phyloP scores from a whole-genome alignment of 129 eudicot genomes.

The Dittrichia graveolens region DNA sequence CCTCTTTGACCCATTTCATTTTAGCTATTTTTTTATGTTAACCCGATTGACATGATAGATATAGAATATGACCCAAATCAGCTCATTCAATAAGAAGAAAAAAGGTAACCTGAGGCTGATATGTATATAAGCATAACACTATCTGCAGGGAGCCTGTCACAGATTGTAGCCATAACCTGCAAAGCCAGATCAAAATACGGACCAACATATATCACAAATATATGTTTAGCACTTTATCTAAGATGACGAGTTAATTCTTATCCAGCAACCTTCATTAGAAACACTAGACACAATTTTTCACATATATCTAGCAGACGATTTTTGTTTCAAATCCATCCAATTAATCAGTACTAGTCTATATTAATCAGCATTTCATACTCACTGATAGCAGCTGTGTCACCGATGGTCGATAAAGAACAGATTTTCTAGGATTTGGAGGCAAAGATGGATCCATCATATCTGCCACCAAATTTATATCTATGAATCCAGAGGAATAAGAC shows the following conservation, averaged over 20 bases:
- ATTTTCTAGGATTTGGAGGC: constrained; percentile 98
- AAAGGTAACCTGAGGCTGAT: constrained; percentile 72
- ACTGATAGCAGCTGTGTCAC: constrained; percentile 84
- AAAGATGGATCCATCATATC: constrained; percentile 89
- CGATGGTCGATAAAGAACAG: constrained; percentile 83
- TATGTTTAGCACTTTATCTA: not conserved
- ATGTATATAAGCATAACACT: constrained; percentile 85
- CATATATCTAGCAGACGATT: not conserved
- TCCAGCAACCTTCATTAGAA: constrained; percentile 5
- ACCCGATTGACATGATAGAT: too few relatives aligned
- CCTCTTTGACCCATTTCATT: too few relatives aligned
- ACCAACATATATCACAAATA: not conserved
- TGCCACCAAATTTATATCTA: constrained; percentile 85
- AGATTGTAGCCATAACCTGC: constrained; percentile 81
- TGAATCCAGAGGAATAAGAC: constrained; percentile 82
- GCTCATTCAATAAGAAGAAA: not conserved
- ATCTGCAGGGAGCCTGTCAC: constrained; percentile 88
- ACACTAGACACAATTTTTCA: not conserved
- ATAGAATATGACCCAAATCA: too few relatives aligned
- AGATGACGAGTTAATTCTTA: not conserved
- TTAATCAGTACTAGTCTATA: not conserved
- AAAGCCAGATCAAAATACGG: not conserved
- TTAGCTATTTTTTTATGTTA: too few relatives aligned
- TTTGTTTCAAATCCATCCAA: not conserved
- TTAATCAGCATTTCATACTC: constrained; percentile 40